phyloP scores from a whole-genome alignment of 129 eudicot species.

The Gnaphalium uliginosum region DNA sequence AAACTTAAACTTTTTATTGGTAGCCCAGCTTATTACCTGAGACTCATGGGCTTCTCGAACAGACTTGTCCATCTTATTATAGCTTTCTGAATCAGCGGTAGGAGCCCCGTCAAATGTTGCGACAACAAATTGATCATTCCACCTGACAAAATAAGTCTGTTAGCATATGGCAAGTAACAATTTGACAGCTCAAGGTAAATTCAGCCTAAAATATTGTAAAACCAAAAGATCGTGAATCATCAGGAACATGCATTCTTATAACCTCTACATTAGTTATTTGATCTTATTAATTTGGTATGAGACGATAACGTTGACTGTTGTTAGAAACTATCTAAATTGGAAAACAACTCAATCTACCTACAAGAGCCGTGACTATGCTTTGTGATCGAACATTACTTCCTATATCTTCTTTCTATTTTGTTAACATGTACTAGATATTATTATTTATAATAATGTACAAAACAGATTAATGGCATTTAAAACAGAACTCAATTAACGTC shows the following conservation, averaged over 20 bases:
- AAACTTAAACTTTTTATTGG: background rate
- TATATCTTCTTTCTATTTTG: background rate
- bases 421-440: background rate
- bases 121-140: conserved; percentile 66
- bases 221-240: too few species aligned
- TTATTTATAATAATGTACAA: too few species aligned
- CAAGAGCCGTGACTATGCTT: too few species aligned
- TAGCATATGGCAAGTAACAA: too few species aligned
- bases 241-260: too few species aligned
- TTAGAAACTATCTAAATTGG: too few species aligned
- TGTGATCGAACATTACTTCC: background rate
- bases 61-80: conserved; percentile 59
- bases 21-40: conserved; percentile 42
- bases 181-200: too few species aligned
- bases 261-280: too few species aligned
- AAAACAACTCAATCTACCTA: too few species aligned
- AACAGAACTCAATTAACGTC: background rate
- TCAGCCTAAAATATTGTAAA: too few species aligned
- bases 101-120: conserved; percentile 89
- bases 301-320: too few species aligned
- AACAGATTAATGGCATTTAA: background rate
- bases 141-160: conserved; percentile 42
- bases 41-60: conserved; percentile 79
- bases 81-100: conserved; percentile 80
- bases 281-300: too few species aligned